These are phyloP conservation scores for Diplodia scrobiculata DNA, from an alignment of 2,329 filamentous ascomycete species.

Conservation along the genomic window DNA sequence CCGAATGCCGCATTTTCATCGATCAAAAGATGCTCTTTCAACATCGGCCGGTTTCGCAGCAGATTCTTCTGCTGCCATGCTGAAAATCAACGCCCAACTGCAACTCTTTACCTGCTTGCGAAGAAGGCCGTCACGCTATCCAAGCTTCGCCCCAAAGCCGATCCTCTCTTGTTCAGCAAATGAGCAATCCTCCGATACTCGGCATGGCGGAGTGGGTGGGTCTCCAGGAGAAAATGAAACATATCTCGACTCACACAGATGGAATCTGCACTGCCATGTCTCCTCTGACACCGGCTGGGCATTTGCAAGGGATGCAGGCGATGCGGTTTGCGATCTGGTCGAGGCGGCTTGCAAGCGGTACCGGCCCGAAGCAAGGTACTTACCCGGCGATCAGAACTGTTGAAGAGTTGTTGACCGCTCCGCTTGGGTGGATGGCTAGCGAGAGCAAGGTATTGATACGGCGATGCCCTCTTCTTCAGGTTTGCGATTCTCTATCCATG, in stretches of 20 bases:
- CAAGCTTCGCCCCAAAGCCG: too few relatives aligned
- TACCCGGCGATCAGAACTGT: background rate
- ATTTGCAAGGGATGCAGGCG: background rate
- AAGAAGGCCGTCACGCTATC: too few relatives aligned
- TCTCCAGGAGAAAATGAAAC: background rate
- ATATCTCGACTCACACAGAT: background rate
- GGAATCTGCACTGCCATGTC: background rate
- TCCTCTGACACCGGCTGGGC: background rate
- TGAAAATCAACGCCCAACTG: too few relatives aligned
- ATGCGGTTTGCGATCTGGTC: background rate
- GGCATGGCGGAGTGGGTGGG: background rate
- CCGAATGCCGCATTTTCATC: too few relatives aligned
- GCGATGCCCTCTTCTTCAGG: background rate
- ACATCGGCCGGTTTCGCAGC: too few relatives aligned
- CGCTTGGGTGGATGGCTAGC: background rate
- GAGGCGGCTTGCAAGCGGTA: background rate
- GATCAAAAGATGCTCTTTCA: too few relatives aligned
- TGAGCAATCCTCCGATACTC: background rate
- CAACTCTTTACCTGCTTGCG: too few relatives aligned
- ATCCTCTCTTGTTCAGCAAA: background rate
- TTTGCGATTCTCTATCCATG: background rate
- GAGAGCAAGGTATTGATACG: background rate
- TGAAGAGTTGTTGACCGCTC: background rate
- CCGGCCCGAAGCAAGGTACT: background rate
- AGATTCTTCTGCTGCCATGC: too few relatives aligned